These are phyloP conservation scores for Ustilago cynodontis DNA, from an alignment of 1,284 basidiomycete genomes.

Conservation along the genomic window DNA sequence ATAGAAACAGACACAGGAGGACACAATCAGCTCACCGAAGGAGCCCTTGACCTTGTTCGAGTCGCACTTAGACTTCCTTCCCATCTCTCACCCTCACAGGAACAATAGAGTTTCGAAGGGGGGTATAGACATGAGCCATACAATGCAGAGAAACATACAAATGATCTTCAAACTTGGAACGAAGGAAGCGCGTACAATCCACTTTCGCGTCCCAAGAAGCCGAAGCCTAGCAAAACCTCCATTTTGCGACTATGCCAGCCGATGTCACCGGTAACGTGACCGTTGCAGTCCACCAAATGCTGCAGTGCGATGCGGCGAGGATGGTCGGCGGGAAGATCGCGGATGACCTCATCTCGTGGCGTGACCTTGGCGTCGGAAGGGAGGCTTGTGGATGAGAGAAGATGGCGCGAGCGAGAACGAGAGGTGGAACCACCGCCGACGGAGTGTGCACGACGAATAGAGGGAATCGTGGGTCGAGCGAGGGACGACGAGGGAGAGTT, in stretches of 20 bases:
- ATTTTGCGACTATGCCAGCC: conserved; percentile 98
- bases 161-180: conserved; percentile 54
- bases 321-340: conserved; percentile 77
- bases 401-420: conserved; percentile 53
- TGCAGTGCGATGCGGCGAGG: conserved; percentile 79
- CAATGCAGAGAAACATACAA: conserved; percentile 1
- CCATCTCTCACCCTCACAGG: conserved; percentile 7
- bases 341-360: conserved; percentile 68
- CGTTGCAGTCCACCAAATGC: conserved; percentile 82
- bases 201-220: conserved; percentile 90
- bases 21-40: conserved; percentile 54
- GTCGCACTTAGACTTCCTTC: conserved; percentile 23
- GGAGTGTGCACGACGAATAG: conserved; percentile 45
- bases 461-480: conserved; percentile 29
- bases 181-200: conserved; percentile 79
- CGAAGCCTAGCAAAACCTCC: conserved; percentile 91
- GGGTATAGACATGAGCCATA: conserved; percentile 8
- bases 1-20: conserved; percentile 53
- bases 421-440: conserved; percentile 47
- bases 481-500: conserved; percentile 7
- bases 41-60: conserved; percentile 49
- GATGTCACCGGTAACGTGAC: conserved; percentile 86
- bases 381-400: conserved; percentile 24
- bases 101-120: not conserved
- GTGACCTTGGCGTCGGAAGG: conserved; percentile 32